Percentiles rank a stretch among this genome's conserved stretches.
phyloP scores from a whole-genome alignment of 768 basidiomycete genomes.

The Dacryopinax primogenitus region DNA sequence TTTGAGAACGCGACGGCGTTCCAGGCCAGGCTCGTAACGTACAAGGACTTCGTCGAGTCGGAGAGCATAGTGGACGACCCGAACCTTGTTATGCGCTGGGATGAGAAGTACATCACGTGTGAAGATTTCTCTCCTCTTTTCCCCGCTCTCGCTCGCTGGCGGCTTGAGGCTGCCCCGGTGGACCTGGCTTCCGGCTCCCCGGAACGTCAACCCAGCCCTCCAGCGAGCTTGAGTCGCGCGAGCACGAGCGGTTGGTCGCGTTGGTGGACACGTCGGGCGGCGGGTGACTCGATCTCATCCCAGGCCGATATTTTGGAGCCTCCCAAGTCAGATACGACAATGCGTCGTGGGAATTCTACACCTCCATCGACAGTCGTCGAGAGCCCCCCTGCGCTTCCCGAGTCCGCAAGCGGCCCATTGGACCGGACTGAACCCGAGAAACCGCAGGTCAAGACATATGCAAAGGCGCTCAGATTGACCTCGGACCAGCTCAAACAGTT shows the following conservation, averaged over 20 bases:
- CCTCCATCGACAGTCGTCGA: neutral
- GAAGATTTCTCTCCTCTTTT: constrained; percentile 62
- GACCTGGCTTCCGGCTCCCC: neutral
- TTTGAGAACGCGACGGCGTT: constrained; percentile 47
- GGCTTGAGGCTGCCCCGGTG: constrained; percentile 29
- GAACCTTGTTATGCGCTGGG: constrained; percentile 62
- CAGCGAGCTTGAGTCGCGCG: constrained; percentile 12
- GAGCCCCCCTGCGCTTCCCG: neutral
- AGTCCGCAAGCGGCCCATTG: neutral
- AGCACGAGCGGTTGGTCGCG: constrained; percentile 26
- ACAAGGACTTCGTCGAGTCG: constrained; percentile 52
- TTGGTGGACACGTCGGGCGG: constrained; percentile 24
- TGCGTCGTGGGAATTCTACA: constrained; percentile 1
- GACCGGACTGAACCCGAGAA: constrained; percentile 6
- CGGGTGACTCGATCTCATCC: neutral
- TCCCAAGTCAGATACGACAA: neutral
- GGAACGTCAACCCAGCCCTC: neutral
- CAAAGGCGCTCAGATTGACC: constrained; percentile 83
- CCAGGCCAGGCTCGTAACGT: constrained; percentile 48
- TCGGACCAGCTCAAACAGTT: constrained; percentile 89
- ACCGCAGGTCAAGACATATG: constrained; percentile 44
- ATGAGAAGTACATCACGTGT: constrained; percentile 65
- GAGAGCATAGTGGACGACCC: constrained; percentile 47
- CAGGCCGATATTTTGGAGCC: constrained; percentile 6
- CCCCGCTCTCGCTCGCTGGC: constrained; percentile 59